Percentiles rank a stretch among this genome's conserved stretches.
These are phyloP conservation scores for Neopestalotiopsis sp. DNA, from an alignment of 2,329 filamentous ascomycete genomes.

Conservation along the genomic window DNA sequence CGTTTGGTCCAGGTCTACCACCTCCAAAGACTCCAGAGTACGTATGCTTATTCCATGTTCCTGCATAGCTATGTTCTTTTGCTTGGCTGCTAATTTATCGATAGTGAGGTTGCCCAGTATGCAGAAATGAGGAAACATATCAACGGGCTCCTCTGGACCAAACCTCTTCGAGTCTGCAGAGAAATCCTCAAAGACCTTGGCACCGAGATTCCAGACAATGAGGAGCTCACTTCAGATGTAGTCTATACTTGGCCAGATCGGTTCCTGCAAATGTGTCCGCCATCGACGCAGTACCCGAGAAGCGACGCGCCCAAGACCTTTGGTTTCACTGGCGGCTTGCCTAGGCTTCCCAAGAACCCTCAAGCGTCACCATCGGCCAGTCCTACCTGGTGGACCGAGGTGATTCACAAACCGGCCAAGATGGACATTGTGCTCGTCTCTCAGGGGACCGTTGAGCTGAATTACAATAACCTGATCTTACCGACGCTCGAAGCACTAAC, in stretches of 20 bases:
- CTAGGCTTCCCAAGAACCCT: not conserved
- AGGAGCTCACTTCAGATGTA: not conserved
- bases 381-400: constrained; percentile 17
- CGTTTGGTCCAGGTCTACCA: constrained; percentile 14
- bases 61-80: not conserved
- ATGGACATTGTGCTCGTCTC: constrained; percentile 42
- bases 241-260: constrained; percentile 19
- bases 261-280: constrained; percentile 20
- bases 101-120: constrained; percentile 17
- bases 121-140: constrained; percentile 13
- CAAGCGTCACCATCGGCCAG: not conserved
- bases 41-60: not conserved
- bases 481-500: constrained; percentile 41
- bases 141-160: not conserved
- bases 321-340: constrained; percentile 7
- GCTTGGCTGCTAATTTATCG: not conserved
- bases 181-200: constrained; percentile 15
- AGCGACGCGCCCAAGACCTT: constrained; percentile 20
- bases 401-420: not conserved
- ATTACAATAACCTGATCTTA: constrained; percentile 38
- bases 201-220: not conserved
- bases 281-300: constrained; percentile 15
- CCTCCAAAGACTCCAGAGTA: constrained; percentile 16
- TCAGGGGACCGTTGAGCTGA: constrained; percentile 39
- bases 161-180: not conserved